A percentile compares a stretch with the other conserved stretches of the same genome.
phyloP scores from a whole-genome alignment of 352 stramenopile genomes.

The Nannochloropsis limnetica region DNA sequence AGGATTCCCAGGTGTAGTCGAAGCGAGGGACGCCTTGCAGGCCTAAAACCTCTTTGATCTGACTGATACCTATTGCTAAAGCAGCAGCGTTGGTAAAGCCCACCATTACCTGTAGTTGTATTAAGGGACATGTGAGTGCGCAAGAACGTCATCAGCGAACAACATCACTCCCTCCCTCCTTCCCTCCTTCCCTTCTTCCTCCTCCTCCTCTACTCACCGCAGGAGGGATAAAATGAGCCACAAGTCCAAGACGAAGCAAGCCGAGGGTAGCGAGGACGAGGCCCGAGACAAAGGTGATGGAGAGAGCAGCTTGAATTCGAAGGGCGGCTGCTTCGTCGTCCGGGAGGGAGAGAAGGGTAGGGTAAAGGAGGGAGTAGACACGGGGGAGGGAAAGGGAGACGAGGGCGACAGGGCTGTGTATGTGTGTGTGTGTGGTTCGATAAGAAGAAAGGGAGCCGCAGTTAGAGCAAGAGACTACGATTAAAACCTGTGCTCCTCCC shows the following conservation, averaged over 20 bases:
- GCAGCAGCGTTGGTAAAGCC: conserved; percentile 15
- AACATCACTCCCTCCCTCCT: too few species aligned
- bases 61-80: conserved; percentile 20
- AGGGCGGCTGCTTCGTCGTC: not conserved
- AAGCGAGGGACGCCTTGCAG: conserved; percentile 21
- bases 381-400: not conserved
- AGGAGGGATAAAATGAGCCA: conserved; percentile 19
- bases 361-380: conserved; percentile 18
- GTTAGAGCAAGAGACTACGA: too few species aligned
- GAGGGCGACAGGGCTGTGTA: not conserved
- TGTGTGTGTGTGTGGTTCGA: not conserved
- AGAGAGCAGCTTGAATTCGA: not conserved
- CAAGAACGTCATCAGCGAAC: too few species aligned
- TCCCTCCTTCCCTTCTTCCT: too few species aligned
- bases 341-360: not conserved
- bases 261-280: conserved; percentile 11
- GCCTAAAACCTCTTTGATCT: not conserved
- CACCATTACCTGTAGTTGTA: too few species aligned
- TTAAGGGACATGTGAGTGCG: too few species aligned
- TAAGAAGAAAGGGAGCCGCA: not conserved
- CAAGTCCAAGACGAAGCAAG: not conserved
- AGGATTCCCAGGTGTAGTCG: conserved; percentile 5
- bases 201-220: too few species aligned
- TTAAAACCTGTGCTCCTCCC: not conserved
- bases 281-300: not conserved